Percentiles rank a stretch among this genome's conserved stretches.
Conservation (phyloP, 1,284 basidiomycete genomes). For the Hypsizygus ulmarius region DNA sequence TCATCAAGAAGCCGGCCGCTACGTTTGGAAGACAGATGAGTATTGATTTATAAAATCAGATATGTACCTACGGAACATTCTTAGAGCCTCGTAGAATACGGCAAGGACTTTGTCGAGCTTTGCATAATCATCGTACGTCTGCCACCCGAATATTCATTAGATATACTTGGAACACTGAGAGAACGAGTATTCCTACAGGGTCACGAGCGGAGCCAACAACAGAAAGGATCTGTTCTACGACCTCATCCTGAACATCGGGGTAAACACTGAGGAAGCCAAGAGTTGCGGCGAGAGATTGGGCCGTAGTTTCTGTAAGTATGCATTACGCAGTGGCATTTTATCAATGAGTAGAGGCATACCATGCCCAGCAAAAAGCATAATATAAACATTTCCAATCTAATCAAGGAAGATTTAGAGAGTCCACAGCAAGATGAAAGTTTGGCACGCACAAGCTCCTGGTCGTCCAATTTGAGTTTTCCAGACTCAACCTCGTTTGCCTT, state of each 20-base stretch:
- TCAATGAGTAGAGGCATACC: slow-evolving; percentile 31
- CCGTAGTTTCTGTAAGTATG: slow-evolving; percentile 44
- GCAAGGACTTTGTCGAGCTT: slow-evolving; percentile 45
- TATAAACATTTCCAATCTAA: slow-evolving; percentile 54
- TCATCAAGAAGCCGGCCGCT: slow-evolving; percentile 32
- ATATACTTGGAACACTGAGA: background rate
- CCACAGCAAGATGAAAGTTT: background rate
- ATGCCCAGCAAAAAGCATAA: slow-evolving; percentile 55
- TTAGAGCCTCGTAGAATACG: slow-evolving; percentile 44
- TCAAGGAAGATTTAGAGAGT: background rate
- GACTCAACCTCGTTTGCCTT: slow-evolving; percentile 47
- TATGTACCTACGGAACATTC: slow-evolving; percentile 41
- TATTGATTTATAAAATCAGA: background rate
- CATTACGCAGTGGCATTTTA: background rate
- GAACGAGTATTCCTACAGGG: slow-evolving; percentile 31
- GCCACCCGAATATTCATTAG: background rate
- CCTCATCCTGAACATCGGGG: slow-evolving; percentile 45
- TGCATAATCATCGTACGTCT: slow-evolving; percentile 44
- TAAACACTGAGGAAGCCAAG: slow-evolving; percentile 45
- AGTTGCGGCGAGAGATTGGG: slow-evolving; percentile 45
- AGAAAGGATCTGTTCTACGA: slow-evolving; percentile 42
- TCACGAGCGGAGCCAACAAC: slow-evolving; percentile 39
- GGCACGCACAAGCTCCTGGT: slow-evolving; percentile 45
- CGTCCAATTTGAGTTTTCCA: slow-evolving; percentile 41
- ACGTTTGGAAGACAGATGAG: slow-evolving; percentile 2